Conservation (phyloP, 225 moss, liverwort and hornwort species). For the Asterella californica region DNA sequence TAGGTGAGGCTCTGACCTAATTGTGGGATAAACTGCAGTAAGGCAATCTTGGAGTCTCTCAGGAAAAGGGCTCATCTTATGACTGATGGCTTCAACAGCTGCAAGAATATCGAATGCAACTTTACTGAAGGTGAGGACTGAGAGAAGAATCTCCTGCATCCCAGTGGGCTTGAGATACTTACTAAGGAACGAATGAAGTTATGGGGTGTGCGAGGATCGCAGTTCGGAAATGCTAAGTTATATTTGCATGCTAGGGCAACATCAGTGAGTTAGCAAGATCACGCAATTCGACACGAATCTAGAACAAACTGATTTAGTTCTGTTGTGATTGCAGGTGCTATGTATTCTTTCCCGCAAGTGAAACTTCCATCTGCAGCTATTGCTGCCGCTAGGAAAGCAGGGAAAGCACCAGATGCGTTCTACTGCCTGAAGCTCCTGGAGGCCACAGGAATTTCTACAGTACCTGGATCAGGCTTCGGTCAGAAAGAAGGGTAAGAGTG, state of each 20-base stretch:
- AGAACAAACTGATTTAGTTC: not conserved
- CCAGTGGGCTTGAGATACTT: not conserved
- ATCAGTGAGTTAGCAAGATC: not conserved
- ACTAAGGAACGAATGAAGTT: too few species aligned
- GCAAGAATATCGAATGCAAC: slow-evolving; percentile 74
- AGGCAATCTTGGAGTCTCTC: slow-evolving; percentile 65
- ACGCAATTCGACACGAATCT: not conserved
- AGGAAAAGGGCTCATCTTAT: slow-evolving; percentile 79
- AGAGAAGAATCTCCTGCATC: not conserved
- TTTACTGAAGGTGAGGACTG: slow-evolving; percentile 70
- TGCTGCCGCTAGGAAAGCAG: slow-evolving; percentile 67
- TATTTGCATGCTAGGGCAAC: too few species aligned
- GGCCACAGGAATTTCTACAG: slow-evolving; percentile 85
- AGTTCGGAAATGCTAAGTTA: too few species aligned
- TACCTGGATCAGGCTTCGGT: slow-evolving; percentile 92
- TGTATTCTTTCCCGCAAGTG: slow-evolving; percentile 91
- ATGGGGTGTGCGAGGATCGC: too few species aligned
- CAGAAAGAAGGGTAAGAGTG: slow-evolving; percentile 75
- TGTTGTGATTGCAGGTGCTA: slow-evolving; percentile 54
- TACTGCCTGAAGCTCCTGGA: slow-evolving; percentile 81
- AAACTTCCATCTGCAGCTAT: slow-evolving; percentile 59
- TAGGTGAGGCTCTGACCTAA: not conserved
- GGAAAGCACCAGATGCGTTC: slow-evolving; percentile 74
- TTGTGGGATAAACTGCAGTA: slow-evolving; percentile 45
- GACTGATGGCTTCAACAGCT: slow-evolving; percentile 89